Conservation (phyloP, 768 basidiomycete species). For the Mycena indigotica region DNA sequence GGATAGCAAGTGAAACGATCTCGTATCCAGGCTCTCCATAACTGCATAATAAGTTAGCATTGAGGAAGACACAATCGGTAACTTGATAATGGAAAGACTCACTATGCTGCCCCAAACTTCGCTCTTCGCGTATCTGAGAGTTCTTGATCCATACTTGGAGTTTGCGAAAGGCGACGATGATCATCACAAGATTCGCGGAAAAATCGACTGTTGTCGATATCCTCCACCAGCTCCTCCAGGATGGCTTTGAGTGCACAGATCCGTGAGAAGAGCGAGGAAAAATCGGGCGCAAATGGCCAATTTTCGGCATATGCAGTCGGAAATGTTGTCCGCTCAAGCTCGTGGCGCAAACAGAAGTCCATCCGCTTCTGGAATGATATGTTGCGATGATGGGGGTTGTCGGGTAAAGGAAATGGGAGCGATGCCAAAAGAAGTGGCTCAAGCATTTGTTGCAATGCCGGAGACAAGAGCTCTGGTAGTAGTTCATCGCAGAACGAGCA, state of each 20-base stretch:
- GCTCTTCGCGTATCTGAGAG: neutral
- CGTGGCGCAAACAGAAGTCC: neutral
- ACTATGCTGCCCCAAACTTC: neutral
- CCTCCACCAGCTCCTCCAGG: neutral
- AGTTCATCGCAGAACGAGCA: neutral
- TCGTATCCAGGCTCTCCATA: neutral
- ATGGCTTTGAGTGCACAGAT: neutral
- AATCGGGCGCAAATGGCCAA: neutral
- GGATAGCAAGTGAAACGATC: neutral
- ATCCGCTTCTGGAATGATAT: neutral
- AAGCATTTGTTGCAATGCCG: neutral
- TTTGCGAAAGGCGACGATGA: neutral
- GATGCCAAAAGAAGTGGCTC: neutral
- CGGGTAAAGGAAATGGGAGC: neutral
- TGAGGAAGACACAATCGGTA: neutral
- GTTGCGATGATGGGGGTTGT: neutral
- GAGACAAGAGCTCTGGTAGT: neutral
- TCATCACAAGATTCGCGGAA: neutral
- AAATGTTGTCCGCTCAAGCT: neutral
- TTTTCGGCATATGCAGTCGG: neutral
- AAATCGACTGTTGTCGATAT: neutral
- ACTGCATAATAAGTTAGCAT: neutral
- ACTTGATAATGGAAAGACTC: too few species aligned
- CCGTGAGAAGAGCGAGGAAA: neutral
- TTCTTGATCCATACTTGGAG: neutral